Base-by-base conservation (phyloP, 768 basidiomycete genomes). In the Lentinula lateritia region DNA sequence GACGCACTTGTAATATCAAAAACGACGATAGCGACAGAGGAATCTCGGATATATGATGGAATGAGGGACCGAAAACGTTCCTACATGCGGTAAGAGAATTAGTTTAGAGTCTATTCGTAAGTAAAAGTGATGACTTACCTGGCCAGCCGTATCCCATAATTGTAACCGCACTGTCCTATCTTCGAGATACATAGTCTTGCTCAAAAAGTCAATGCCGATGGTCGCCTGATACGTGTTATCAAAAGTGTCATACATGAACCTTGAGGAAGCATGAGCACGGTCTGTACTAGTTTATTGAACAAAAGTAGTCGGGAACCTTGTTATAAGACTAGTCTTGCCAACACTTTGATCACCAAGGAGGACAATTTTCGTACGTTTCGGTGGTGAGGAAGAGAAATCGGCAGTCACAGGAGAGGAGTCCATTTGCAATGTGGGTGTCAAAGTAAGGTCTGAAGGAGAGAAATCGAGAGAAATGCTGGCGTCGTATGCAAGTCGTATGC, bases 181-280 rank as follows among this genome's bases (percentile, higher is more conserved):
- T 71, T 99, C 97, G 61, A 98, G 83, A 75, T 99, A 99, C 93
- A 99, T 96, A 0, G 97, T 98, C 82, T 99, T 99, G 78, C 94
- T 96, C 76, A 99, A 80, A 74, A 99, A 99, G 78, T 99, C 97
- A 75, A 99, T 99, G 61, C 96, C 94, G 71, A 96, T 96, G 9
- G 94, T 96, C 18, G 94, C 94, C 72, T 94, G 93, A 74, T 99
- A 99, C 48, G 96, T 98, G 75, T 98, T 98, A 81, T 99, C 97
- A 74, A 99, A 99, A 0, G 97, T 98, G 76, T 99, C 97, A 73
- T 99, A 99, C 97, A 98, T 95, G 73, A 92, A 92, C 76, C 93
- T 95, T 60, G 32, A 36, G 52, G 63, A 58, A 48, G 16, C 45
- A 20, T 42, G 15, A 16, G 41, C 28, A 28, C 28, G 28, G 28